Evolutionary conservation across 2,329 filamentous ascomycete genomes (phyloP).

Genomic region (Esteya vermicola): DNA sequence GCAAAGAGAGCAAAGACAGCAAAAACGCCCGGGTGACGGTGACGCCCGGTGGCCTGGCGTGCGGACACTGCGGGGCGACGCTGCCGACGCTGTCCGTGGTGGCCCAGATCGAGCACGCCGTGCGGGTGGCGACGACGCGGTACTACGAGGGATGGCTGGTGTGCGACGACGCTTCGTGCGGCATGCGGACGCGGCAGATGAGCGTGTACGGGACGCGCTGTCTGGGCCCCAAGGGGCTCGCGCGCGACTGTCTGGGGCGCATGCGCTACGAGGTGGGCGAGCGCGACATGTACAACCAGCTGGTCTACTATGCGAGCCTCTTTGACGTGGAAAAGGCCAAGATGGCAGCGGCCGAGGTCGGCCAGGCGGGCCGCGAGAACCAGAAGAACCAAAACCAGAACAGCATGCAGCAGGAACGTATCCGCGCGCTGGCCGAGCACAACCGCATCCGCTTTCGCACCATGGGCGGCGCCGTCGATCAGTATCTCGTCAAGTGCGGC

Average conservation of each 20-base stretch:
- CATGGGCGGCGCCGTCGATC: conserved; percentile 63
- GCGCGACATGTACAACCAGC: conserved; percentile 86
- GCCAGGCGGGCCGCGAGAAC: conserved; percentile 32
- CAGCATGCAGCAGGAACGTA: too few relatives aligned
- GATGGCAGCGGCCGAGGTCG: conserved; percentile 13
- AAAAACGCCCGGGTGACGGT: too few relatives aligned
- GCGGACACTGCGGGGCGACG: conserved; percentile 50
- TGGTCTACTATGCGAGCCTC: conserved; percentile 70
- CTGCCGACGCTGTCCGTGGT: conserved; percentile 62
- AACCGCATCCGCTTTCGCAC: conserved; percentile 70
- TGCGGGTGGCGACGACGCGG: conserved; percentile 60
- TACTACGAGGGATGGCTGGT: conserved; percentile 92
- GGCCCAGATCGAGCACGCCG: conserved; percentile 74
- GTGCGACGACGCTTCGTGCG: conserved; percentile 81
- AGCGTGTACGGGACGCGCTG: conserved; percentile 85
- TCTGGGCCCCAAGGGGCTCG: conserved; percentile 73
- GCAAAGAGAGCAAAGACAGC: background rate
- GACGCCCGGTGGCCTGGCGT: conserved; percentile 61
- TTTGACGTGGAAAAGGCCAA: conserved; percentile 84
- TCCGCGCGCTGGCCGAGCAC: conserved; percentile 62
- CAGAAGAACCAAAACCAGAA: too few relatives aligned
- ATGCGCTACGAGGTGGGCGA: conserved; percentile 85
- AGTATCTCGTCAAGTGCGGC: conserved; percentile 78
- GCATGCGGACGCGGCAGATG: conserved; percentile 78
- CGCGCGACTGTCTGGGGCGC: conserved; percentile 66